A percentile compares a stretch with the other conserved stretches of the same genome.
phyloP scores from a whole-genome alignment of 495 filamentous ascomycete species.

The Penicilliopsis zonata region DNA sequence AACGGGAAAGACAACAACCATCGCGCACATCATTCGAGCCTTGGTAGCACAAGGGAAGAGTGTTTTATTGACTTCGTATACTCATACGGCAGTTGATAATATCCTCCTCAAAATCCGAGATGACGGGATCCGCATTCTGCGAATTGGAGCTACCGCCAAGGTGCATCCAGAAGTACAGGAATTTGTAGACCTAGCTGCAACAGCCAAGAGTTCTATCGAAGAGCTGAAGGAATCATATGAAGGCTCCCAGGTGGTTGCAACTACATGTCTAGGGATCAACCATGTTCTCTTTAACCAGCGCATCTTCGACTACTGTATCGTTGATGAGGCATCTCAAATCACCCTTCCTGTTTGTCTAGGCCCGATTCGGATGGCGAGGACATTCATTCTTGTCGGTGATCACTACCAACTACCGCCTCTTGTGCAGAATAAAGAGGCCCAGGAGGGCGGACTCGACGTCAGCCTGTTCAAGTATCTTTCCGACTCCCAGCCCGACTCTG shows the following conservation, averaged over 20 bases:
- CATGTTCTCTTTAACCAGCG: conserved; percentile 81
- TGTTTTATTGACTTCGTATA: conserved; percentile 88
- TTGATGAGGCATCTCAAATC: conserved; percentile 96
- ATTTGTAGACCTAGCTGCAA: conserved; percentile 67
- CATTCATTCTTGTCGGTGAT: conserved; percentile 90
- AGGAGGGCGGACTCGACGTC: conserved; percentile 76
- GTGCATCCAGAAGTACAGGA: conserved; percentile 74
- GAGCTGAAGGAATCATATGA: conserved; percentile 75
- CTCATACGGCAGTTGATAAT: conserved; percentile 95
- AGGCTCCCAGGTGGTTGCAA: conserved; percentile 76
- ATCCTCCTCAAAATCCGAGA: conserved; percentile 82
- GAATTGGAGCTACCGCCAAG: conserved; percentile 72
- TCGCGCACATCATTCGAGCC: conserved; percentile 91
- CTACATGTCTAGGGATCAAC: conserved; percentile 84
- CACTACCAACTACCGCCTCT: conserved; percentile 92
- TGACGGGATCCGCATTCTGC: conserved; percentile 68
- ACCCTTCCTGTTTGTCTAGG: conserved; percentile 89
- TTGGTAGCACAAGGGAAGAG: conserved; percentile 83
- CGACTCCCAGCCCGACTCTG: conserved; percentile 72
- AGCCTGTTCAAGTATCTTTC: conserved; percentile 90
- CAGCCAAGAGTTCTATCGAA: conserved; percentile 60
- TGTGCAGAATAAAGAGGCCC: conserved; percentile 82
- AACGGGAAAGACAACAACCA: conserved; percentile 95
- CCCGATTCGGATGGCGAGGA: conserved; percentile 85
- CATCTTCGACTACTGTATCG: conserved; percentile 94